These are phyloP conservation scores for Galerina marginata DNA, from an alignment of 768 basidiomycete species.

Conservation along the genomic window DNA sequence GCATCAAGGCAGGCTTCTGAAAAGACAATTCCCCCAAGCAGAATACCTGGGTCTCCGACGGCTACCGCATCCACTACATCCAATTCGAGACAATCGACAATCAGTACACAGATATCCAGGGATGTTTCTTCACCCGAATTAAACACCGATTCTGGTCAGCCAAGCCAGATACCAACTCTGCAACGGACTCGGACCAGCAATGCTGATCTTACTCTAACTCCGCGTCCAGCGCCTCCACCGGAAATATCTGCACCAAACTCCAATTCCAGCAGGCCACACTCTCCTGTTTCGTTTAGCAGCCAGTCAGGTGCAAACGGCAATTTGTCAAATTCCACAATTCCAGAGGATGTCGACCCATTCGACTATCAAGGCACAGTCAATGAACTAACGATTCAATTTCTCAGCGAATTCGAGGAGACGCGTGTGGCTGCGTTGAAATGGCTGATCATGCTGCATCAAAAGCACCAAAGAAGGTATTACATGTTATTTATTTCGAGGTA, in stretches of 20 bases:
- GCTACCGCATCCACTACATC: conserved; percentile 48
- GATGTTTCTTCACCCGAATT: conserved; percentile 57
- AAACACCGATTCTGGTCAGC: conserved; percentile 32
- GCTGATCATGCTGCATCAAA: conserved; percentile 99
- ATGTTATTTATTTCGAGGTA: neutral
- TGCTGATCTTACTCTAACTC: conserved; percentile 44
- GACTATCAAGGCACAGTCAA: conserved; percentile 94
- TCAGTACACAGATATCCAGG: conserved; percentile 45
- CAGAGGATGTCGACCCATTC: conserved; percentile 73
- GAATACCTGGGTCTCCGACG: conserved; percentile 61
- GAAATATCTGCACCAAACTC: conserved; percentile 38
- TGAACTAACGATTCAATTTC: conserved; percentile 89
- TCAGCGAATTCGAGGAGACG: conserved; percentile 97
- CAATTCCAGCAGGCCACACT: conserved; percentile 64
- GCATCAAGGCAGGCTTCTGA: conserved; percentile 26
- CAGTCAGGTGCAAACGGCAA: conserved; percentile 40
- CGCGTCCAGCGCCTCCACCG: conserved; percentile 35
- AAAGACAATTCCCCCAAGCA: conserved; percentile 39
- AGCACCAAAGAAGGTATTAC: conserved; percentile 86
- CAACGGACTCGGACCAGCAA: conserved; percentile 28
- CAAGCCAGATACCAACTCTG: conserved; percentile 15
- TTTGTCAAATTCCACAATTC: conserved; percentile 28
- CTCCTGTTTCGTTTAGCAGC: conserved; percentile 58
- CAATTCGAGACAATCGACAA: conserved; percentile 54
- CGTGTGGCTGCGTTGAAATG: conserved; percentile 95